Evolutionary conservation across 2,329 filamentous ascomycete genomes (phyloP), one percentile per base, ranked within the genome.

Genomic region (Delphinella strobiligena): DNA sequence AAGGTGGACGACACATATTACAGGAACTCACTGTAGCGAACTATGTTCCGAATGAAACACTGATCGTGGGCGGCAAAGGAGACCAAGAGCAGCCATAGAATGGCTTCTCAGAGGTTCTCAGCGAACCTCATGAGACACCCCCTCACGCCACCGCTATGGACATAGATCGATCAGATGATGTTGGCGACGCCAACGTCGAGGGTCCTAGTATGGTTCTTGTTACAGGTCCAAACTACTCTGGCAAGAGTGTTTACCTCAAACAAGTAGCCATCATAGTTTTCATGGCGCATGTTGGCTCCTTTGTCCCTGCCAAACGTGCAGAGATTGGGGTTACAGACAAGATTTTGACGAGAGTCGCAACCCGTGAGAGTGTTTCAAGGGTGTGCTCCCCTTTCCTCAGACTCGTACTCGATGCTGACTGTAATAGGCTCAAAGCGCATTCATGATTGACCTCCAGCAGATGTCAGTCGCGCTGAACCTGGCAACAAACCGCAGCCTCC

Each of bases 161-260:
- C 16, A 15, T 19, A 33, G 22, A 27, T 7, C 7, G 22, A 27
- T 12, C 22, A 27, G 7, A 36, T 5, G 22, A 30, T 22, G 18
- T n/a, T n/a, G n/a, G n/a, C n/a, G n/a, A n/a, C n/a, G n/a, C n/a
- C n/a, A n/a, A n/a, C n/a, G n/a, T n/a, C 4, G 48, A 58, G 4
- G 55, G 54, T 2, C 77, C 82, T 10, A 85, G 74, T 47, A 80
- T 86, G 62, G 57, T 95, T 10, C 64, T 95, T 4, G 61, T 98
- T 51, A 96, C 91, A 0, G 91, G 91, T 0, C 88, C 91, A 4
- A 98, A 98, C 51, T 93, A 91, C 56, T 96, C 91, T 0, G 91
- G 91, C 0, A 98, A 98, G 60, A 96, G 87, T 50, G 76, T 96
- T 0, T 96, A 94, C 59, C 71, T 96, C 54, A 98, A 93, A 59